Evolutionary conservation across 2,329 filamentous ascomycete genomes (phyloP).

Genomic region (Herpotrichia juniperi): DNA sequence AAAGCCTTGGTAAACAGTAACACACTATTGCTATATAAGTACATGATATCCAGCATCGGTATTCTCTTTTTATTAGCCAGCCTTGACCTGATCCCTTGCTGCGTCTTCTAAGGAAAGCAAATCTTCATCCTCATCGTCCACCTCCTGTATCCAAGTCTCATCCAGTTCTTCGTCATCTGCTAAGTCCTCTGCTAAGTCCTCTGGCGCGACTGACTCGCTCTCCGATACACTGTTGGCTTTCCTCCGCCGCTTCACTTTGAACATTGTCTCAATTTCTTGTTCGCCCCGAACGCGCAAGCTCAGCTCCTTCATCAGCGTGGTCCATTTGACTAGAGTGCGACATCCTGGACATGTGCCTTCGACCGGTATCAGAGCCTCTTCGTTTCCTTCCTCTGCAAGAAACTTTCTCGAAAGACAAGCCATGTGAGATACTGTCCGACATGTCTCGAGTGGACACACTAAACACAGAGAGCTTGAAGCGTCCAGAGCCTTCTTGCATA

Average conservation of each 20-base stretch:
- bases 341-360: slow-evolving; percentile 76
- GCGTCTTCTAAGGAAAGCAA: slow-evolving; percentile 6
- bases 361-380: slow-evolving; percentile 66
- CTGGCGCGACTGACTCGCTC: slow-evolving; percentile 15
- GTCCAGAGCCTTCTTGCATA: slow-evolving; percentile 55
- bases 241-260: slow-evolving; percentile 60
- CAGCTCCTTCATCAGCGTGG: slow-evolving; percentile 80
- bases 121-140: slow-evolving; percentile 36
- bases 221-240: slow-evolving; percentile 31
- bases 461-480: slow-evolving; percentile 50
- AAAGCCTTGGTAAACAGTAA: slow-evolving; percentile 30
- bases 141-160: slow-evolving; percentile 40
- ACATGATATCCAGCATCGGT: background rate
- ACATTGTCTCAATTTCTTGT: slow-evolving; percentile 72
- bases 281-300: slow-evolving; percentile 73
- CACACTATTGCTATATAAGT: background rate
- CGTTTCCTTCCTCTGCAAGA: slow-evolving; percentile 48
- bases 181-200: slow-evolving; percentile 13
- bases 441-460: slow-evolving; percentile 58
- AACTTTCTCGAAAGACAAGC: slow-evolving; percentile 62
- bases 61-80: background rate
- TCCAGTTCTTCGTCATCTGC: slow-evolving; percentile 41
- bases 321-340: slow-evolving; percentile 68
- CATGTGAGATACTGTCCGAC: slow-evolving; percentile 59
- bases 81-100: background rate